Conservation (phyloP, 805 yeast genomes). For the Candida berthetii region DNA sequence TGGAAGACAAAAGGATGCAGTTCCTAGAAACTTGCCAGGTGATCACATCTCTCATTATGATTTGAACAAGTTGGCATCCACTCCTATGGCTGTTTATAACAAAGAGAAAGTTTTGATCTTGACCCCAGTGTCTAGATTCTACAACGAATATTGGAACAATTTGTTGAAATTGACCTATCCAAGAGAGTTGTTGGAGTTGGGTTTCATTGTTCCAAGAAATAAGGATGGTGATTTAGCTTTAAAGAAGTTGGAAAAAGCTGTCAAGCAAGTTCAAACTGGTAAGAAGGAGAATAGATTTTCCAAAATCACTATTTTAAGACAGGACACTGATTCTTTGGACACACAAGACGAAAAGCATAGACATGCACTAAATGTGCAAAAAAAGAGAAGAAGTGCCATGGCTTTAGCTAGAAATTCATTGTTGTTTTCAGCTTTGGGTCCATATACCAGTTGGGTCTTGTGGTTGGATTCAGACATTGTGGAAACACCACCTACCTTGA, state of each 20-base stretch:
- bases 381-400: slow-evolving; percentile 85
- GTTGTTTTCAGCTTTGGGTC: slow-evolving; percentile 81
- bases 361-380: slow-evolving; percentile 83
- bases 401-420: slow-evolving; percentile 92
- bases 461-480: slow-evolving; percentile 96
- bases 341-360: slow-evolving; percentile 82
- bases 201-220: slow-evolving; percentile 85
- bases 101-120: slow-evolving; percentile 80
- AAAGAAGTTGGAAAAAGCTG: slow-evolving; percentile 63
- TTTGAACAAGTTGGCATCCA: slow-evolving; percentile 69
- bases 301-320: slow-evolving; percentile 84
- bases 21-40: slow-evolving; percentile 57
- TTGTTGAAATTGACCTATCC: slow-evolving; percentile 73
- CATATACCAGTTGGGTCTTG: slow-evolving; percentile 88
- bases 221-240: slow-evolving; percentile 78
- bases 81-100: slow-evolving; percentile 66
- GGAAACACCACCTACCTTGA: slow-evolving; percentile 76
- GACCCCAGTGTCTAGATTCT: slow-evolving; percentile 87
- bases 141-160: slow-evolving; percentile 85
- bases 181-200: slow-evolving; percentile 76
- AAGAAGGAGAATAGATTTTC: slow-evolving; percentile 63
- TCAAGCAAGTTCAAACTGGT: slow-evolving; percentile 64
- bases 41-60: slow-evolving; percentile 81
- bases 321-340: slow-evolving; percentile 74
- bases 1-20: slow-evolving; percentile 44